Evolutionary conservation across 108 stramenopile species (phyloP).

Genomic region (Fistulifera pelliculosa): DNA sequence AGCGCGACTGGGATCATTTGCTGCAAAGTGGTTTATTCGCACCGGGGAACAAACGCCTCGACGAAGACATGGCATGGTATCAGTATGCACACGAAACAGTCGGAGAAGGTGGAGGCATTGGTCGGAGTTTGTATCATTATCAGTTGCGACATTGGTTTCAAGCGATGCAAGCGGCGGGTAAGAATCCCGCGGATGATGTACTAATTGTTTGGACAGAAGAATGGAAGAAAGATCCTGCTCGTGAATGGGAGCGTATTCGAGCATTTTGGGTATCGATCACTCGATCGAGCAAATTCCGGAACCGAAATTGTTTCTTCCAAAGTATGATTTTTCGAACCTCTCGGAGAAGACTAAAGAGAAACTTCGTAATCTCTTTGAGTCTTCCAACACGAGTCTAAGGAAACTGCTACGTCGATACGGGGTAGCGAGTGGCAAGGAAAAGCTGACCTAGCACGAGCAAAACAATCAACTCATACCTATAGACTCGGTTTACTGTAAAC

Average conservation of each 20-base stretch:
- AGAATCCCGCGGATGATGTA: constrained; percentile 8
- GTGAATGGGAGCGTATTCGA: not conserved
- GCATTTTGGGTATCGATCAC: not conserved
- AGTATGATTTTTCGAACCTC: not conserved
- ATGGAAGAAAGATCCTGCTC: constrained; percentile 5
- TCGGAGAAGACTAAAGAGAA: not conserved
- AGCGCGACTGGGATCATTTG: constrained; percentile 8
- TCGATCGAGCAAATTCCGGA: too few species aligned
- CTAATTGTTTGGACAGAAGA: constrained; percentile 12
- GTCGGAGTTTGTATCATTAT: constrained; percentile 15
- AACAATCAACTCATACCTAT: too few species aligned
- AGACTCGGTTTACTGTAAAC: too few species aligned
- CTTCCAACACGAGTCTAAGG: not conserved
- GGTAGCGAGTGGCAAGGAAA: not conserved
- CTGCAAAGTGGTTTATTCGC: constrained; percentile 4
- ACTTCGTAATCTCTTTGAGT: not conserved
- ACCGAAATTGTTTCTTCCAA: too few species aligned
- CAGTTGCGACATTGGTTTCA: constrained; percentile 27
- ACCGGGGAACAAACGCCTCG: not conserved
- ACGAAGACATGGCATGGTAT: constrained; percentile 17
- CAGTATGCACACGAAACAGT: constrained; percentile 1
- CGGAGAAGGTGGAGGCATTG: constrained; percentile 13
- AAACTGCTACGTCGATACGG: not conserved
- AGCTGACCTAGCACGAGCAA: too few species aligned
- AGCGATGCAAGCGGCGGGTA: constrained; percentile 10